A percentile compares a stretch with the other conserved stretches of the same genome.
These are phyloP conservation scores for Chytriomyces sp. DNA, from an alignment of 192 early-diverging fungal genomes.

Conservation along the genomic window DNA sequence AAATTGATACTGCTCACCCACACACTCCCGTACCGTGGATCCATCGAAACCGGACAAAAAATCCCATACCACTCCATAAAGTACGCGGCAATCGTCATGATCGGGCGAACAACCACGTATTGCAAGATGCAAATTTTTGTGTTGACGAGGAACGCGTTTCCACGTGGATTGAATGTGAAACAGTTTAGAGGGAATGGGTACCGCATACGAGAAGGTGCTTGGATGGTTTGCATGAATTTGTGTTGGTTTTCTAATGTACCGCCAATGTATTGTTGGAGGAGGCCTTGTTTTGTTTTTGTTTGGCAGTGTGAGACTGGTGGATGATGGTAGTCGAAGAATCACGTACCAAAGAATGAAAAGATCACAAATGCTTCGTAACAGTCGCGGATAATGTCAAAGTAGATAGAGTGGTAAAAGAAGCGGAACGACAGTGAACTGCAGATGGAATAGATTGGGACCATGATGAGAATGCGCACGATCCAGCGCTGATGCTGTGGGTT, in stretches of 20 bases:
- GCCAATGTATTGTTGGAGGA: conserved; percentile 76
- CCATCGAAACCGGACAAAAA: conserved; percentile 67
- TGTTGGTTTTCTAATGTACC: conserved; percentile 50
- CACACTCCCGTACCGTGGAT: conserved; percentile 68
- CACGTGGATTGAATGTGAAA: conserved; percentile 66
- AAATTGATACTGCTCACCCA: conserved; percentile 70
- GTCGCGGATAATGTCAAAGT: conserved; percentile 67
- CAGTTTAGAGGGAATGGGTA: conserved; percentile 73
- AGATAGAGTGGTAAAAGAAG: conserved; percentile 70
- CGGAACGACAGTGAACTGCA: conserved; percentile 73
- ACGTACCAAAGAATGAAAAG: conserved; percentile 67
- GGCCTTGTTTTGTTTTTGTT: not conserved
- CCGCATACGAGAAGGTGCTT: conserved; percentile 41
- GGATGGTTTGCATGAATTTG: conserved; percentile 46
- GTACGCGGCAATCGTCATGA: conserved; percentile 68
- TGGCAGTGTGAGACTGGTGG: too few relatives aligned
- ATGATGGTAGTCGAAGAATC: not conserved
- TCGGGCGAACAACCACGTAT: conserved; percentile 73
- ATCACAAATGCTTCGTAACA: conserved; percentile 81
- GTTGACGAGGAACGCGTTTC: conserved; percentile 63
- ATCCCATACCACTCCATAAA: conserved; percentile 62
- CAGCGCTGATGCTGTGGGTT: conserved; percentile 75
- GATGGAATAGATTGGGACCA: conserved; percentile 77
- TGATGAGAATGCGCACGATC: conserved; percentile 76
- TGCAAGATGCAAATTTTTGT: conserved; percentile 74